Base-by-base conservation (phyloP, 495 filamentous ascomycete species). In the Entonaema liquescens region DNA sequence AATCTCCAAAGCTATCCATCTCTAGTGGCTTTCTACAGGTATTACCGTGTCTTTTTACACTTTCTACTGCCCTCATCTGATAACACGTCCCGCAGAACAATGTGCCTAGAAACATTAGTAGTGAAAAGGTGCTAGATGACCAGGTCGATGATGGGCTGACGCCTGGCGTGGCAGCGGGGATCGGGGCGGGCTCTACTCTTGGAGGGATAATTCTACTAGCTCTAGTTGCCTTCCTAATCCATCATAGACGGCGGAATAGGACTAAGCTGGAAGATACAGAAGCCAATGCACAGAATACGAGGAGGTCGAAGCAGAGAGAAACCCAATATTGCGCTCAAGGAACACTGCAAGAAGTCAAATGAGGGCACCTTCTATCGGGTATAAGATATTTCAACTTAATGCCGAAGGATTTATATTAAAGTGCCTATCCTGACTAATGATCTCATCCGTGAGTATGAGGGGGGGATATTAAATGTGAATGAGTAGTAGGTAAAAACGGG, bases 161-260 rank as follows among this genome's bases (percentile, higher is more conserved):
- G 4, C 53, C 61, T 9, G 42, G 64, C 13, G 58, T 56, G 5
- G 62, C 57, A 2, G 60, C 56, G 1, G 72, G 72, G 2, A 69
- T 74, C 5, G 59, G 72, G 12, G 58, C 72, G 9, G 69, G 72
- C 2, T 68, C 65, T 6, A 71, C 64, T 3, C n/a, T 68, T 17
- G 68, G 59, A 3, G 72, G 60, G 2, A 38, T 72, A 28, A 5
- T 72, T n/a, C 44, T 75, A 7, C 61, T 72, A 19, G 64, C 28
- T 0, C 9, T 72, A 2, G 52, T 75, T 29, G 64, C 55, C 36
- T 42, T 72, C 25, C 49, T 75, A 5, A 47, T 66, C 8, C 65
- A 69, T 25, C 65, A 68, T 13, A 61, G 68, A 9, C 56, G 59
- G 13, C 56, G 59, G 52, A 47, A 26, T 5, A 64, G 56, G 26